Evolutionary conservation across 1,284 basidiomycete genomes (phyloP), one percentile per base, ranked within the genome.

Genomic region (Bjerkandera adusta): DNA sequence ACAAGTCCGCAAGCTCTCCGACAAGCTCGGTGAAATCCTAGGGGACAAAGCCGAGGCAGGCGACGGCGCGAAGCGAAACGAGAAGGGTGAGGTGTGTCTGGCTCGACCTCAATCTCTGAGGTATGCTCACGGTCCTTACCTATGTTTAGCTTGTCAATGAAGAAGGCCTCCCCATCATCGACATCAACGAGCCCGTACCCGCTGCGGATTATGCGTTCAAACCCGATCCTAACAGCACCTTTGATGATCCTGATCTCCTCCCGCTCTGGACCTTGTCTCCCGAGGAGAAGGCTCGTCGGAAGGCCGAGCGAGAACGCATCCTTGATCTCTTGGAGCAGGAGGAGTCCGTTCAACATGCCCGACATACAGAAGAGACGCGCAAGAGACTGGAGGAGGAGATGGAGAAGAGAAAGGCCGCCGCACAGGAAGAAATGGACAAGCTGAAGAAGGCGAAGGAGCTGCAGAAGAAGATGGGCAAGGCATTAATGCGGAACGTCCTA

Each of bases 401-500:
- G 34, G 74, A 70, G 55, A 76, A 71, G 55, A 68, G 75, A 25
- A 77, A 71, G 55, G 73, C 78, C 51, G 75, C 70, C 6, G 73
- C 70, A 10, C 72, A 70, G 46, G 67, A 67, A 15, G 80, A 85
- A 55, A 67, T 77, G 51, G 76, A 75, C 36, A 71, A 65, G 36
- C 52, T 81, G 27, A 77, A 77, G 50, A 72, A 71, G 29, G 70
- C 75, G 3, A 76, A 73, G 47, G 81, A 81, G 48, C 68, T 86
- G 58, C 84, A 87, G 61, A 85, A 79, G 68, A 85, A 79, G 65
- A 86, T 89, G 83, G 87, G 85, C 1, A 80, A 75, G 53, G 81
- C 84, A 0, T 68, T 89, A 32, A 52, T 89, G 32, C 63, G 64
- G 43, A 75, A 73, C 48, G 57, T 77, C 37, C 65, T 69, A 3